phyloP scores from a whole-genome alignment of 2,329 filamentous ascomycete genomes.

The Pyrenophora seminiperda region DNA sequence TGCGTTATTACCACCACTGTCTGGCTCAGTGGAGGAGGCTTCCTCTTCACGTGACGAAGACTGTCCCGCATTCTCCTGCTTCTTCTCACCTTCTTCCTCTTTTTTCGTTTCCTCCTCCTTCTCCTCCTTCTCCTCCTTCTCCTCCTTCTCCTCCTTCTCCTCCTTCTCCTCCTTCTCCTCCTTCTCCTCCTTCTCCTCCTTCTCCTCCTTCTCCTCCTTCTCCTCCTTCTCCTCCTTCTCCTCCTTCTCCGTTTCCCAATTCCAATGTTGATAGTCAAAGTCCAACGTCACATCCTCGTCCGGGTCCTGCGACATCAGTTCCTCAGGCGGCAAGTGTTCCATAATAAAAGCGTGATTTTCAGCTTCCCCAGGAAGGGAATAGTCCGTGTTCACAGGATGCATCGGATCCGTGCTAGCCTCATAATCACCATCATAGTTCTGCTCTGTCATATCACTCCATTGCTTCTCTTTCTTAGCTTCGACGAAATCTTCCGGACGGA shows the following conservation, averaged over 20 bases:
- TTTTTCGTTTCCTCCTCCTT: too few relatives aligned
- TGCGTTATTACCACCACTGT: background rate
- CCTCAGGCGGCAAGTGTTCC: constrained; percentile 10
- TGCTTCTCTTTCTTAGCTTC: background rate
- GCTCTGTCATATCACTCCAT: constrained; percentile 8
- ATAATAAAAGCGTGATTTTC: constrained; percentile 19
- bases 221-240: too few relatives aligned
- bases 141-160: too few relatives aligned
- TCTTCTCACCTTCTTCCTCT: too few relatives aligned
- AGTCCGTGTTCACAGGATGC: constrained; percentile 26
- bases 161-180: too few relatives aligned
- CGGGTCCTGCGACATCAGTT: background rate
- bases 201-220: too few relatives aligned
- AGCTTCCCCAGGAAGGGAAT: constrained; percentile 18
- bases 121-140: too few relatives aligned
- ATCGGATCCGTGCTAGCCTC: constrained; percentile 30
- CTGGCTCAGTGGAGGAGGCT: background rate
- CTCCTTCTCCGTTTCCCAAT: constrained; percentile 18
- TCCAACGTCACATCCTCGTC: constrained; percentile 1
- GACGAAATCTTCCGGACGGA: constrained; percentile 26
- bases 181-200: too few relatives aligned
- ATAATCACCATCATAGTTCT: constrained; percentile 27
- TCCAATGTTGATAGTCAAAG: background rate
- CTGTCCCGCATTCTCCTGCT: too few relatives aligned
- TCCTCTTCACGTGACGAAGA: too few relatives aligned